Evolutionary conservation across 768 basidiomycete species (phyloP), one percentile per base, ranked within the genome.

Genomic region (Dendrothele bispora): DNA sequence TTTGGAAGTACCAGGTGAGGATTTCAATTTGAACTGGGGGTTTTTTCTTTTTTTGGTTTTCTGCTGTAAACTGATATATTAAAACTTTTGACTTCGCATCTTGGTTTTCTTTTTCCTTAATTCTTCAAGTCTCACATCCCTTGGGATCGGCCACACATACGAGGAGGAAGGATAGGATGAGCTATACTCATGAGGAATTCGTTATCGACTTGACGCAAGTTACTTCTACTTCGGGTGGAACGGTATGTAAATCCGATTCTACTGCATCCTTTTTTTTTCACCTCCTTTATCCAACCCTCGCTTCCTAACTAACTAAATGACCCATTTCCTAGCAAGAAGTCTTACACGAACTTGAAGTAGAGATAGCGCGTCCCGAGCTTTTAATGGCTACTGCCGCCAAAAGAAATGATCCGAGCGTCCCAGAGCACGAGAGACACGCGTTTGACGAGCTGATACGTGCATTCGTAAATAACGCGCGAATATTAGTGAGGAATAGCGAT

Each of bases 191-290:
- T 65, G 94, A 98, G 65, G 85, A 95, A 54, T 95, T 93, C 62
- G 78, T 74, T 54, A 85, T 99, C 53, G 97, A 99, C 70, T 77
- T 99, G 40, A 98, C 97, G 1, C 92, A 95, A 67, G 95, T 98
- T 39, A 82, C 81, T 2, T 76, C 84, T 4, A 74, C 77, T 3
- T 65, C 77, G 1, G 73, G 46, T 37, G 35, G 17, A 48, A 73
- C 78, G 36, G 86, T 88, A 60, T 54, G 79, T 67, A n/a, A n/a
- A n/a, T 24, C 36, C 36, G 24, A 24, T 45, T 40, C 38, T 15
- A 39, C 11, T 22, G 14, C 11, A 11, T 39, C 15, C 18, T 27
- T 43, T 28, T 21, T 6, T 21, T 15, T 20, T 32, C 20, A 32
- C 29, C 40, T 50, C 11, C 39, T 43, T n/a, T 28, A 41, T 5